Percentiles rank a stretch among this genome's conserved stretches.
Evolutionary conservation across 306 rosid species (phyloP).

Genomic region (Argentina anserina): DNA sequence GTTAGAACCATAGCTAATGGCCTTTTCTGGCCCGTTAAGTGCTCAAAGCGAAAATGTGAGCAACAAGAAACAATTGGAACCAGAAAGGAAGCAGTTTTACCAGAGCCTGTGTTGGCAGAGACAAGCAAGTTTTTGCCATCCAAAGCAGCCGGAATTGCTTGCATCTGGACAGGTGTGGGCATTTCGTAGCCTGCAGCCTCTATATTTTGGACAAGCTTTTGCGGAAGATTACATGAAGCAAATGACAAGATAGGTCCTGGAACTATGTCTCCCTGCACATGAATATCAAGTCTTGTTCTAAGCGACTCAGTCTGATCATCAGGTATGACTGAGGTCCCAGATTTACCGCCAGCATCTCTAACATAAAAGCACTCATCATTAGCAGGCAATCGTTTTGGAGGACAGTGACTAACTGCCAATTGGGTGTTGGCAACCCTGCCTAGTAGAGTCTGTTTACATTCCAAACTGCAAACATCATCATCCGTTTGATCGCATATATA

Average conservation of each 20-base stretch:
- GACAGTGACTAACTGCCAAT: slow-evolving; percentile 20
- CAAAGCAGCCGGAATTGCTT: slow-evolving; percentile 79
- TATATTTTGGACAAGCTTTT: slow-evolving; percentile 62
- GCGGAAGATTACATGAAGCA: slow-evolving; percentile 53
- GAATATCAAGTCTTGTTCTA: slow-evolving; percentile 56
- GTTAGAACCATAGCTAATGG: slow-evolving; percentile 71
- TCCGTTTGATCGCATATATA: slow-evolving; percentile 78
- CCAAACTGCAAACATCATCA: slow-evolving; percentile 82
- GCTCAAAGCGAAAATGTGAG: slow-evolving; percentile 33
- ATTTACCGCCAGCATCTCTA: slow-evolving; percentile 33
- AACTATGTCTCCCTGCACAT: slow-evolving; percentile 48
- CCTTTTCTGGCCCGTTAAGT: slow-evolving; percentile 34
- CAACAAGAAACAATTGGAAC: slow-evolving; percentile 61
- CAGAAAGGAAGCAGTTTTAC: slow-evolving; percentile 75
- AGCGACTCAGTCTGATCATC: slow-evolving; percentile 46
- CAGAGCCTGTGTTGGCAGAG: slow-evolving; percentile 78
- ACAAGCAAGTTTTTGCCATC: slow-evolving; percentile 65
- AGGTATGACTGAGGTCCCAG: slow-evolving; percentile 29
- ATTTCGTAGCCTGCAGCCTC: slow-evolving; percentile 72
- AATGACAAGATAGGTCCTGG: slow-evolving; percentile 61
- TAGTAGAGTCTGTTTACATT: slow-evolving; percentile 60
- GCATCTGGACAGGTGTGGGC: slow-evolving; percentile 93
- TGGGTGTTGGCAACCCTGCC: slow-evolving; percentile 31
- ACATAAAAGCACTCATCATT: slow-evolving; percentile 79
- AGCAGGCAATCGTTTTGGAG: slow-evolving; percentile 41